A percentile compares a stretch with the other conserved stretches of the same genome.
Conservation (phyloP, 2,329 filamentous ascomycete genomes). For the Calonectria ilicicola region DNA sequence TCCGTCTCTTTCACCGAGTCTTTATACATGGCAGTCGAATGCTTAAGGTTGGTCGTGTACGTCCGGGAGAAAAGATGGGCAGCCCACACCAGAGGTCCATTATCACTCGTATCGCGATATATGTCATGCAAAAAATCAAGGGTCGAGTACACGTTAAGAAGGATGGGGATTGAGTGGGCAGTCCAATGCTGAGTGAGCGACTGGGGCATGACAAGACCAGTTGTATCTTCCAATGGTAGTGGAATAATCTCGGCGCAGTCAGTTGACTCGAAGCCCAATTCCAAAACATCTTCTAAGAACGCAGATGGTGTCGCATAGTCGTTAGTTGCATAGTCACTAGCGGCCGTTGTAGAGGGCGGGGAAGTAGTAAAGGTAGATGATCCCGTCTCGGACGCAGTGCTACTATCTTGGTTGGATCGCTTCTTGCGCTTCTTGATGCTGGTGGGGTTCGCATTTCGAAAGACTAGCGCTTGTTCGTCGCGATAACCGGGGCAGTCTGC, state of each 20-base stretch:
- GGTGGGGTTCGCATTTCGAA: constrained; percentile 49
- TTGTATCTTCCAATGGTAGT: neutral
- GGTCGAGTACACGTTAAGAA: constrained; percentile 52
- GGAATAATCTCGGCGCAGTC: constrained; percentile 22
- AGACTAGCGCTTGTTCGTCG: constrained; percentile 53
- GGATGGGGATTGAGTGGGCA: constrained; percentile 52
- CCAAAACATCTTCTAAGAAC: constrained; percentile 22
- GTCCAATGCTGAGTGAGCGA: constrained; percentile 53
- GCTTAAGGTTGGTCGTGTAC: constrained; percentile 52
- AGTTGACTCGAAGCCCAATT: constrained; percentile 16
- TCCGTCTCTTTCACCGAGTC: constrained; percentile 42
- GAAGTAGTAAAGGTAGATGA: constrained; percentile 22
- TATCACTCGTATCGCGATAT: constrained; percentile 37
- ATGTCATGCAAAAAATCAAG: constrained; percentile 49
- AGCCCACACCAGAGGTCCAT: constrained; percentile 54
- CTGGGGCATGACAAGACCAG: constrained; percentile 27
- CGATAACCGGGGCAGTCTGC: constrained; percentile 54
- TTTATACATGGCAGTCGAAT: constrained; percentile 45
- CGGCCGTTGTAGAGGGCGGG: constrained; percentile 17
- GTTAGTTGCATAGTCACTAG: constrained; percentile 17
- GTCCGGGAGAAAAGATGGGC: constrained; percentile 55
- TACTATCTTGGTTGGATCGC: constrained; percentile 28
- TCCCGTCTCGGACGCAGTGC: constrained; percentile 14
- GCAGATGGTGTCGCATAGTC: constrained; percentile 24
- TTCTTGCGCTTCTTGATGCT: constrained; percentile 48